Conservation (phyloP, 352 stramenopile species). For the Phytophthora cactorum region DNA sequence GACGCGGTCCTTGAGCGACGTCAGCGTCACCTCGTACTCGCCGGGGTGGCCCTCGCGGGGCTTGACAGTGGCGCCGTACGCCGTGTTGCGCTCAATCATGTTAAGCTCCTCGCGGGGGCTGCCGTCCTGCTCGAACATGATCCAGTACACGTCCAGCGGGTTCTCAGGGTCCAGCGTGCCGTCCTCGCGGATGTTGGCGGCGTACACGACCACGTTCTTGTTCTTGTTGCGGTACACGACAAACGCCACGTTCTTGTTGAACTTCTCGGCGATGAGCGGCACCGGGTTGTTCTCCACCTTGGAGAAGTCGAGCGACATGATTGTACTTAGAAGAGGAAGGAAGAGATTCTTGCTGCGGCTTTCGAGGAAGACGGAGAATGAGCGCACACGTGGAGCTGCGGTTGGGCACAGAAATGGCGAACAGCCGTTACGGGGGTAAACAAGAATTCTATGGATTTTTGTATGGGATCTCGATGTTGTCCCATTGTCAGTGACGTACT, state of each 20-base stretch:
- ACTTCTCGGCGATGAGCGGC: slow-evolving; percentile 73
- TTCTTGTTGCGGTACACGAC: slow-evolving; percentile 92
- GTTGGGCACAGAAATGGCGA: neutral
- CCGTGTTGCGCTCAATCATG: slow-evolving; percentile 87
- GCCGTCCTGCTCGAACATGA: slow-evolving; percentile 91
- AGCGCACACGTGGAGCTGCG: slow-evolving; percentile 24
- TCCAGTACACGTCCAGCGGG: slow-evolving; percentile 87
- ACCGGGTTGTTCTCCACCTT: slow-evolving; percentile 90
- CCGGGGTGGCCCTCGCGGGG: slow-evolving; percentile 66
- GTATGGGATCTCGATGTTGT: slow-evolving; percentile 9
- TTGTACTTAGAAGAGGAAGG: neutral
- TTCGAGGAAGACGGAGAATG: slow-evolving; percentile 23
- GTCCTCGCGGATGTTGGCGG: slow-evolving; percentile 66
- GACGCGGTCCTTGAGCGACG: slow-evolving; percentile 84
- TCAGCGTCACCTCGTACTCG: slow-evolving; percentile 77
- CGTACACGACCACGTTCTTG: slow-evolving; percentile 90
- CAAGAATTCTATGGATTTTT: slow-evolving; percentile 14
- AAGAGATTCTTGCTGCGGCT: neutral
- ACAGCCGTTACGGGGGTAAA: slow-evolving; percentile 30
- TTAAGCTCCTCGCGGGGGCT: slow-evolving; percentile 85
- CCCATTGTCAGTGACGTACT: slow-evolving; percentile 13
- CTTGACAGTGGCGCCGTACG: slow-evolving; percentile 82
- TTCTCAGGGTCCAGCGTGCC: slow-evolving; percentile 68
- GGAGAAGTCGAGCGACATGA: slow-evolving; percentile 85
- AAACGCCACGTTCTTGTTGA: slow-evolving; percentile 81